Evolutionary conservation across 257 asterid species (phyloP), one percentile per base, ranked within the genome.

Genomic region (Plectranthus barbatus): DNA sequence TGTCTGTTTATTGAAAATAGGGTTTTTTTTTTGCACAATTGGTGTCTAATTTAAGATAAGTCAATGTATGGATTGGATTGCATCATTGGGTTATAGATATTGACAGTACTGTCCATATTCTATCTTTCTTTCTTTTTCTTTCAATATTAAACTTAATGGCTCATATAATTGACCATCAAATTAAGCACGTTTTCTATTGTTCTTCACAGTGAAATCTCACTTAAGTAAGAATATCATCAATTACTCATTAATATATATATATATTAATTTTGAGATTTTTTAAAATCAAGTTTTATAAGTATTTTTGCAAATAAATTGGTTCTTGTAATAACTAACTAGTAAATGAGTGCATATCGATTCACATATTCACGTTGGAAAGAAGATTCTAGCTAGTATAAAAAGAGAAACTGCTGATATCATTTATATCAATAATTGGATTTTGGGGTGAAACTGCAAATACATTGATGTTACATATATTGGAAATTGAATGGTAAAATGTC

Each of bases 101-200:
- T 26, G n/a, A 26, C 31, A 26, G 5, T 26, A 26, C 31, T 26
- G 31, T 26, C 3, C 31, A 26, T n/a, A n/a, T n/a, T n/a, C 8
- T 6, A 20, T 4, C 9, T 15, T 29, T 31, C 45, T 45, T 4
- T 26, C 31, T n/a, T 21, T 24, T 18, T 7, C 11, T 49, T 24
- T 26, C 19, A 40, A n/a, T n/a, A n/a, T n/a, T n/a, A n/a, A n/a
- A n/a, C 13, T 42, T 56, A 29, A 50, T 68, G 51, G 55, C 42
- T 29, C 20, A n/a, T 9, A 15, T 31, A 56, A 29, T 49, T 62
- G 72, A 26, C 69, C 23, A 13, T 15, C 61, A 45, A 62, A 33
- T 29, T 56, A 56, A 14, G 45, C 77, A 66, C 73, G 70, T 73
- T 67, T 54, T 14, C 8, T 33, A 56, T 14, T 47, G 57, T 31